phyloP scores from a whole-genome alignment of 2,329 filamentous ascomycete genomes.

The Dothideomycetes sp. region DNA sequence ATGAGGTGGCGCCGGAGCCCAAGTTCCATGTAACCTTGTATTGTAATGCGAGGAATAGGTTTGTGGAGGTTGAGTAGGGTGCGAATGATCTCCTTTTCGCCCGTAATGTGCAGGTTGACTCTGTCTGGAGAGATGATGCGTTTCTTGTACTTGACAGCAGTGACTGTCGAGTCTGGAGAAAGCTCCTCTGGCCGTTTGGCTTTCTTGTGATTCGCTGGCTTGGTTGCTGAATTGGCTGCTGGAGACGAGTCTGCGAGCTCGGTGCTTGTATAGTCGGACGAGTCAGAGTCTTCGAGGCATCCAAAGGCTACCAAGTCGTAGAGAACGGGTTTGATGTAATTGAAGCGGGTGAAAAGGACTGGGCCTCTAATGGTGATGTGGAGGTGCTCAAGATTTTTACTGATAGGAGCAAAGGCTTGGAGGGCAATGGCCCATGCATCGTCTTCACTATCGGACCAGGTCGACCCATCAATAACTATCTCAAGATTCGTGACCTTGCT shows the following conservation, averaged over 20 bases:
- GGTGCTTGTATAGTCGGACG: background rate
- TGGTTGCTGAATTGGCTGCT: background rate
- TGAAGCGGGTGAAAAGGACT: constrained; percentile 5
- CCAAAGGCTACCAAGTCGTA: background rate
- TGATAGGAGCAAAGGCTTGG: background rate
- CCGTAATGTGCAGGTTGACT: background rate
- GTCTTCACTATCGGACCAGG: constrained; percentile 5
- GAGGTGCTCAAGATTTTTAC: constrained; percentile 1
- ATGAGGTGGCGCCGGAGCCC: constrained; percentile 5
- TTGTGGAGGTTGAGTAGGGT: background rate
- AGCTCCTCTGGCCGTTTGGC: background rate
- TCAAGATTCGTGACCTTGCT: background rate
- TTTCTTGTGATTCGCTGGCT: background rate
- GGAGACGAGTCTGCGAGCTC: background rate
- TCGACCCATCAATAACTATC: constrained; percentile 3
- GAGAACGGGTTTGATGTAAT: constrained; percentile 4
- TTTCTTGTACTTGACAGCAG: background rate
- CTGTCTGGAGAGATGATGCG: background rate
- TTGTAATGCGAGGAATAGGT: constrained; percentile 4
- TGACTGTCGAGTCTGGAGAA: background rate
- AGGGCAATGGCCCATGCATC: constrained; percentile 4
- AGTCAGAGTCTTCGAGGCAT: background rate
- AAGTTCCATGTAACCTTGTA: constrained; percentile 4
- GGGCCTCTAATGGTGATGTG: constrained; percentile 3
- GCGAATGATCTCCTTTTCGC: background rate